A percentile compares a stretch with the other conserved stretches of the same genome.
phyloP scores from a whole-genome alignment of 2,329 filamentous ascomycete genomes.

The Didymella sp. region DNA sequence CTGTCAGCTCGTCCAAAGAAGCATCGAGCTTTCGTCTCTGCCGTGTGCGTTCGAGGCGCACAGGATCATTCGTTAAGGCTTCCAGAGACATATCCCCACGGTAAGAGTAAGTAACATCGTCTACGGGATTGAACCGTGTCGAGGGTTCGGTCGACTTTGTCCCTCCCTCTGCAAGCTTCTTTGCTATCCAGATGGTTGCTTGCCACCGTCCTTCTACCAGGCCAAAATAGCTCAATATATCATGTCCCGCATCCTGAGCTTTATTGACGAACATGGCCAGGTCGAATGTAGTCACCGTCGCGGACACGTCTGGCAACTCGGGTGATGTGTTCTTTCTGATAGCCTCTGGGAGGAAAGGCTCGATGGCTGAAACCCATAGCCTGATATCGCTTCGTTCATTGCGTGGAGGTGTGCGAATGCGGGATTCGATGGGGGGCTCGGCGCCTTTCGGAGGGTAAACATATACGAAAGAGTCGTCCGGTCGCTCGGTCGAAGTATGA shows the following conservation, averaged over 20 bases:
- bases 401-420: slow-evolving; percentile 26
- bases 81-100: slow-evolving; percentile 26
- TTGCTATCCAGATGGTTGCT: slow-evolving; percentile 55
- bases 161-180: slow-evolving; percentile 50
- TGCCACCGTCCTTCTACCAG: slow-evolving; percentile 52
- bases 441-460: slow-evolving; percentile 20
- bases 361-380: slow-evolving; percentile 47
- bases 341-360: slow-evolving; percentile 47
- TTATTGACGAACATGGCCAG: slow-evolving; percentile 36
- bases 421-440: slow-evolving; percentile 14
- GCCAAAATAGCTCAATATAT: slow-evolving; percentile 52
- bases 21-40: slow-evolving; percentile 24
- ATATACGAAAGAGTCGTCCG: not conserved
- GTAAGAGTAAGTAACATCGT: slow-evolving; percentile 29
- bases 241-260: slow-evolving; percentile 41
- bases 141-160: slow-evolving; percentile 19
- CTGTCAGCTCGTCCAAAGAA: slow-evolving; percentile 36
- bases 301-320: slow-evolving; percentile 18
- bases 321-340: slow-evolving; percentile 30
- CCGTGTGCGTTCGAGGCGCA: slow-evolving; percentile 26
- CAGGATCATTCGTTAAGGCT: slow-evolving; percentile 33
- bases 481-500: slow-evolving; percentile 3
- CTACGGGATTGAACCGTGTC: slow-evolving; percentile 25
- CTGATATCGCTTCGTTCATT: slow-evolving; percentile 36
- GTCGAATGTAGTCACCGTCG: slow-evolving; percentile 35